A percentile compares a stretch with the other conserved stretches of the same genome.
Evolutionary conservation across 1,139 yeast species (phyloP).

Genomic region (Diutina sp.): DNA sequence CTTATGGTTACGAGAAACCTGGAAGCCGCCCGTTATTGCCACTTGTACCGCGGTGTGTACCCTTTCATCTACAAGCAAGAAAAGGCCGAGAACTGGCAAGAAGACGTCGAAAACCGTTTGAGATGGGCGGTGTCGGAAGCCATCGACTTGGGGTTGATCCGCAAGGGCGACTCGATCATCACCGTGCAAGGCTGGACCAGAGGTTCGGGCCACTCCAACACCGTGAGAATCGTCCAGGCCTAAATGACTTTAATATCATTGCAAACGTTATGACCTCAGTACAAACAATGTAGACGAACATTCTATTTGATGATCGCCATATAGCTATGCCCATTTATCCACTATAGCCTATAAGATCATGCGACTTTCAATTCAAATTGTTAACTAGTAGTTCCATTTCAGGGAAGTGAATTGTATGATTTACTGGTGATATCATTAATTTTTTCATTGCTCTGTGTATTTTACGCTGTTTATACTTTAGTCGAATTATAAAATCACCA

Average conservation of each 20-base stretch:
- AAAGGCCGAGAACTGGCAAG: conserved; percentile 79
- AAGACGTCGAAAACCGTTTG: conserved; percentile 91
- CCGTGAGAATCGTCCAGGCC: conserved; percentile 65
- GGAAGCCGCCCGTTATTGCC: conserved; percentile 87
- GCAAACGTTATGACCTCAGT: too few species aligned
- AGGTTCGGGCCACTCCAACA: conserved; percentile 98
- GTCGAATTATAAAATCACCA: too few species aligned
- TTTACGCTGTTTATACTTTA: too few species aligned
- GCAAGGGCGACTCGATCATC: conserved; percentile 81
- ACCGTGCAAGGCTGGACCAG: conserved; percentile 99
- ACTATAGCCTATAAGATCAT: too few species aligned
- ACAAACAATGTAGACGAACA: too few species aligned
- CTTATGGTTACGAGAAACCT: conserved; percentile 96
- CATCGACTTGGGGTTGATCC: conserved; percentile 71
- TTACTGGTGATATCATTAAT: too few species aligned
- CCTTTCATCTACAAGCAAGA: conserved; percentile 76
- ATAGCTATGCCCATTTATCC: too few species aligned
- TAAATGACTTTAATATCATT: conserved; percentile 8
- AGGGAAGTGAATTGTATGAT: too few species aligned
- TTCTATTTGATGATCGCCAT: too few species aligned
- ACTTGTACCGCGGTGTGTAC: conserved; percentile 96
- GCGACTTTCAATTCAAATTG: too few species aligned
- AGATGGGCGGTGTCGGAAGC: conserved; percentile 92
- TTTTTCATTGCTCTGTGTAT: too few species aligned
- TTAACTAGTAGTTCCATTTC: too few species aligned